These are phyloP conservation scores for Pulveroboletus sp. DNA, from an alignment of 768 basidiomycete genomes.

Conservation along the genomic window DNA sequence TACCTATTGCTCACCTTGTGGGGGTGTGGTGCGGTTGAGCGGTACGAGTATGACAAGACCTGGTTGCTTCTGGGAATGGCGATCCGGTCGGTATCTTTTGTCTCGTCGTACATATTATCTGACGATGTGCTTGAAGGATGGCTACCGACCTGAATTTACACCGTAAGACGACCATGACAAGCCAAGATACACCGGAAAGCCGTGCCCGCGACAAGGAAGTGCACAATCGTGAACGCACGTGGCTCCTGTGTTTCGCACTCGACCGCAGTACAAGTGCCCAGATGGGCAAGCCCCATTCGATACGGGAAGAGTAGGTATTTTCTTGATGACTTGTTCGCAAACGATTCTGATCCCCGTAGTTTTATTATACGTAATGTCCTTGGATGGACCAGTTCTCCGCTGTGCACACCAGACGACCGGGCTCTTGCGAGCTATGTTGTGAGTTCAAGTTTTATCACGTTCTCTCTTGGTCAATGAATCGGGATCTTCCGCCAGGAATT, in stretches of 20 bases:
- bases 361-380: constrained; percentile 82
- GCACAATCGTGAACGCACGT: constrained; percentile 91
- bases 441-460: constrained; percentile 21
- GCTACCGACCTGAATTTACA: constrained; percentile 95
- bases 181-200: constrained; percentile 73
- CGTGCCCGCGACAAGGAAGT: constrained; percentile 78
- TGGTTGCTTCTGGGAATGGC: constrained; percentile 89
- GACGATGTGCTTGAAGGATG: constrained; percentile 53
- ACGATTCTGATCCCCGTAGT: constrained; percentile 35
- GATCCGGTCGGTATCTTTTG: constrained; percentile 49
- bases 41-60: constrained; percentile 94
- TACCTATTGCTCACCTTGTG: constrained; percentile 86
- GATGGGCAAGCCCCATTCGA: constrained; percentile 93
- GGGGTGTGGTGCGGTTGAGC: constrained; percentile 92
- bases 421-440: constrained; percentile 77
- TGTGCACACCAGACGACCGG: constrained; percentile 60
- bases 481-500: constrained; percentile 50
- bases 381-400: constrained; percentile 68
- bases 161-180: constrained; percentile 64
- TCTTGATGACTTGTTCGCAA: not conserved
- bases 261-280: constrained; percentile 91
- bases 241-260: constrained; percentile 83
- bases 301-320: constrained; percentile 83
- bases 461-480: not conserved
- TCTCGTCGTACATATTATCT: not conserved